These are phyloP conservation scores for Aspergillus proliferans DNA, from an alignment of 2,329 filamentous ascomycete genomes.

Conservation along the genomic window DNA sequence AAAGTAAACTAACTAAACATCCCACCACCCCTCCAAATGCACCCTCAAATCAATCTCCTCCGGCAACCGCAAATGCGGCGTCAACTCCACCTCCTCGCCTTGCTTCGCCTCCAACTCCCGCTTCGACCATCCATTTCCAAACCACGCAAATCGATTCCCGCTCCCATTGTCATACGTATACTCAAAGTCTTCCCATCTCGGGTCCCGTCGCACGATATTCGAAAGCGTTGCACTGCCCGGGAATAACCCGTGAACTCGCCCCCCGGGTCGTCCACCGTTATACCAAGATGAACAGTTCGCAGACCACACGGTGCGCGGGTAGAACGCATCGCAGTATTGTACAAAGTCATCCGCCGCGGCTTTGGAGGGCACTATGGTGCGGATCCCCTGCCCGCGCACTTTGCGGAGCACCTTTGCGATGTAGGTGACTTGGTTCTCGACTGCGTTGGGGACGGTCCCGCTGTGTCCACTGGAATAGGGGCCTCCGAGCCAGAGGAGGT, in stretches of 20 bases:
- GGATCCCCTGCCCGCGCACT: constrained; percentile 59
- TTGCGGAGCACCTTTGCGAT: constrained; percentile 64
- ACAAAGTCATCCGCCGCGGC: constrained; percentile 55
- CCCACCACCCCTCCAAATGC: constrained; percentile 65
- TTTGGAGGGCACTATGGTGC: constrained; percentile 51
- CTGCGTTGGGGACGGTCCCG: constrained; percentile 61
- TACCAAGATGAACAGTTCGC: constrained; percentile 64
- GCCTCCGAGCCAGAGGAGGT: constrained; percentile 59
- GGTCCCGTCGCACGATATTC: constrained; percentile 52
- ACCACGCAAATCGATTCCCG: constrained; percentile 48
- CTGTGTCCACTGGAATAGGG: constrained; percentile 55
- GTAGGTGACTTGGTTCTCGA: constrained; percentile 62
- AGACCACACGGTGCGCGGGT: constrained; percentile 44
- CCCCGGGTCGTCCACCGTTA: constrained; percentile 59
- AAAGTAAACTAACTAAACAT: constrained; percentile 22
- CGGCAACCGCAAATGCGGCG: constrained; percentile 55
- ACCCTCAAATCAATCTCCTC: constrained; percentile 55
- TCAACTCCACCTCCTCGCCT: constrained; percentile 53
- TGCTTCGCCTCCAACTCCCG: constrained; percentile 41
- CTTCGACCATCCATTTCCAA: constrained; percentile 62
- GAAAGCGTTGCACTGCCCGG: constrained; percentile 61
- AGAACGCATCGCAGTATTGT: constrained; percentile 43
- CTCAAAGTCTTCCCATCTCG: constrained; percentile 56
- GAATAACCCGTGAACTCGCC: constrained; percentile 62
- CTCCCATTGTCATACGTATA: constrained; percentile 43